Base-by-base conservation (phyloP, 768 basidiomycete species). In the Pisolithus sp. region DNA sequence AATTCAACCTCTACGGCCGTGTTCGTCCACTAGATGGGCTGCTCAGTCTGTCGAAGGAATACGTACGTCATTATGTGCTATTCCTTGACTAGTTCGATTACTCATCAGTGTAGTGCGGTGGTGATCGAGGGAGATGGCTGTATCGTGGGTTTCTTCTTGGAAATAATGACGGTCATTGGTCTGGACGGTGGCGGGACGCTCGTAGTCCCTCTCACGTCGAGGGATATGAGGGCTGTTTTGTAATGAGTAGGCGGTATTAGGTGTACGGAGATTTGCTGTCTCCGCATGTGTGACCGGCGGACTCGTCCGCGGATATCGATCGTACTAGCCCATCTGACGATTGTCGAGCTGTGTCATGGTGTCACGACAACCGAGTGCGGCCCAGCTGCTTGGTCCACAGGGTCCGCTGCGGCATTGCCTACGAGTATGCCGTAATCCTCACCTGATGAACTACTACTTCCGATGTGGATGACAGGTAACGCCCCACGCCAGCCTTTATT, bases 201-300 rank as follows among this genome's bases (percentile, higher is more conserved):
- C 65, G 89, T 42, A 91, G 82, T 46, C 80, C 82, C 0, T 65
- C 76, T 9, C 68, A 78, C 28, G 70, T 76, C 26, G 68, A 74
- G 24, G 91, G 91, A 6, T 93, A 95, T 62, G 93, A 95, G 71
- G 93, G 91, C 3, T 88, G 84, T 64, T 92, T 88, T 64, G 77
- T 79, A 23, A 85, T 89, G 84, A 80, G 79, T 57, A 71, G 86
- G 51, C 76, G 86, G 59, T 84, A 57, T 69, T 45, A 31, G 31
- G 36, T 21, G 36, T 34, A 7, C 47, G 5, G 4, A 49, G 23
- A 23, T 52, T 12, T 31, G 26, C 20, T 24, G 6, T 36, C 24
- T 8, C 15, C 15, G 12, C 4, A 7, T 7, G 18, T 44, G 7
- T 17, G 15, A 3, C 24, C 9, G 43, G 23, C 15, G 5, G 34